Base-by-base conservation (phyloP, 345 rosid genomes). In the Luvunga scandens region DNA sequence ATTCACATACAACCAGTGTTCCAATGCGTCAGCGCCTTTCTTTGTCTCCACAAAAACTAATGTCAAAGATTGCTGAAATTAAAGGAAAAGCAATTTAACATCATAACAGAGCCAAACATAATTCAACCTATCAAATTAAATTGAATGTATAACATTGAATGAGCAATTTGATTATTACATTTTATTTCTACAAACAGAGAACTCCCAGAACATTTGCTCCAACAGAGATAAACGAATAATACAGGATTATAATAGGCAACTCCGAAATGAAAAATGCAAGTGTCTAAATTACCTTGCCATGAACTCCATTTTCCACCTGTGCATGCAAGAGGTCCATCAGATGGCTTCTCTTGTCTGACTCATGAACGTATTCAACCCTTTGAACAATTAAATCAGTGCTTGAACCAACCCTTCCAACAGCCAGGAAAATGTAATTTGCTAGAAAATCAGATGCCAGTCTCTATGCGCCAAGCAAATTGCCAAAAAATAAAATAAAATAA, bases 281-380 rank as follows among this genome's bases (percentile, higher is more conserved):
- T 65, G 33, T 68, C 31, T 19, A 12, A 50, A 79, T 30, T 87
- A 96, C 99, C 99, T 92, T 96, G 76, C 89, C 89, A 45, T 91
- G 91, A 81, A 79, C 79, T 78, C 87, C 98, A 87, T 84, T 90
- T 72, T 82, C 94, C 86, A 91, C 90, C 79, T 96, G 99, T 24
- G 99, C 99, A 68, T 94, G 97, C 83, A 96, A 97, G 72, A 96
- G 98, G 84, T 96, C 99, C 99, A 96, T 96, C 61, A 96, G 98
- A 74, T 94, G 95, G 83, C 99, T 96, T 89, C 99, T 94, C 86
- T 96, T 96, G 88, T 96, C 99, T 42, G 97, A 81, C 53, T 96
- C 98, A 2, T 88, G 94, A 69, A 96, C 99, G 85, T 89, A 90
- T 81, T 94, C 99, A 79, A 96, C 98, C 83, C 99, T 91, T 83